phyloP scores from a whole-genome alignment of 176 grass and related monocot species.

The Bothriochloa decipiens region DNA sequence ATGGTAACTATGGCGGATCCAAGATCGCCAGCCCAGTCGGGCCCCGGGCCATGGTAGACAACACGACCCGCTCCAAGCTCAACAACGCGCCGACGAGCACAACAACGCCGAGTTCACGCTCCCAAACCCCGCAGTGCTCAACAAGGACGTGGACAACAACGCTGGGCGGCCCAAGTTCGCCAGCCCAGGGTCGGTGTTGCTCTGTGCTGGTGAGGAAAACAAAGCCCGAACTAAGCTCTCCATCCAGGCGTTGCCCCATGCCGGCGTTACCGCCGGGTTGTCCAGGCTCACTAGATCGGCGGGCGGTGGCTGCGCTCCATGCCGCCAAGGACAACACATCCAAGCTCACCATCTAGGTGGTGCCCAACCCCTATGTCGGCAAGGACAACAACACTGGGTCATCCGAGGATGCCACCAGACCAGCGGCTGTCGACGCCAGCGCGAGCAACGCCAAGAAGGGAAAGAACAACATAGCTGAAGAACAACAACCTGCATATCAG shows the following conservation, averaged over 20 bases:
- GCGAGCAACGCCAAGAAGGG: not conserved
- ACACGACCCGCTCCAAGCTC: not conserved
- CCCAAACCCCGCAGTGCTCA: not conserved
- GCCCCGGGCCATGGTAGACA: not conserved
- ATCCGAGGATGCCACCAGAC: not conserved
- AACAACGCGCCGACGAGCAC: not conserved
- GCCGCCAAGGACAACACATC: not conserved
- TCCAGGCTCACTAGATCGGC: not conserved
- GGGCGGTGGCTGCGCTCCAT: not conserved
- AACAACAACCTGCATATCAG: not conserved
- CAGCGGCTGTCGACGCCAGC: too few species aligned
- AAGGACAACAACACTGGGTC: not conserved
- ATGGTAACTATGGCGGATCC: not conserved
- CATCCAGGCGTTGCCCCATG: not conserved
- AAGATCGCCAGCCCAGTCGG: too few species aligned
- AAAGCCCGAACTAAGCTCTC: not conserved
- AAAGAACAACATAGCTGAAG: not conserved
- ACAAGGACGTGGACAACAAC: not conserved
- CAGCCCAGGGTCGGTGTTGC: too few species aligned
- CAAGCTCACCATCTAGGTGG: not conserved
- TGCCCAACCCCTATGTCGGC: not conserved
- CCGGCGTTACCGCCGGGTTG: not conserved
- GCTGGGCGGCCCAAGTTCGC: not conserved
- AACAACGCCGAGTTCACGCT: not conserved
- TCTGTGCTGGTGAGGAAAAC: not conserved